Evolutionary conservation across 495 filamentous ascomycete genomes (phyloP).

Genomic region (Xylaria bambusicola): DNA sequence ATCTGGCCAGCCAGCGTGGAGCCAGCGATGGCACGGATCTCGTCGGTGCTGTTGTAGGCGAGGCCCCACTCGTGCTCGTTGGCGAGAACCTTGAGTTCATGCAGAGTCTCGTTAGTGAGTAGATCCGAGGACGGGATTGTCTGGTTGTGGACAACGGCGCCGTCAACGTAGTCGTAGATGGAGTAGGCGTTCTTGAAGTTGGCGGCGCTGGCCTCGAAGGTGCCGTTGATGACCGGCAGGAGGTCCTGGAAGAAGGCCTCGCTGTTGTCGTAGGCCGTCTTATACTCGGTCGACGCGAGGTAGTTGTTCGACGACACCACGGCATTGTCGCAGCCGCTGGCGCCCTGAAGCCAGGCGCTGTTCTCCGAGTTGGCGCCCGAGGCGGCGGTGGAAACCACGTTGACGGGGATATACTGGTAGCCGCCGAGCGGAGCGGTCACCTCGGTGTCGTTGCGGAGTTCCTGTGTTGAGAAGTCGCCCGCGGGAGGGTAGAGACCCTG

Average conservation of each 20-base stretch:
- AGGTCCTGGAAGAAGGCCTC: constrained; percentile 65
- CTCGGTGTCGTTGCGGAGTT: constrained; percentile 62
- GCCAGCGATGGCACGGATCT: constrained; percentile 53
- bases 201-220: constrained; percentile 54
- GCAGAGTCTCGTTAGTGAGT: constrained; percentile 52
- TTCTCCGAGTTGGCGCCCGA: constrained; percentile 58
- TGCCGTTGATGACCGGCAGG: constrained; percentile 60
- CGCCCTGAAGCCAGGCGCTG: constrained; percentile 61
- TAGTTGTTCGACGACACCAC: constrained; percentile 70
- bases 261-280: constrained; percentile 50
- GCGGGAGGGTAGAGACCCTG: constrained; percentile 81
- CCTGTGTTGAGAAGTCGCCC: constrained; percentile 47
- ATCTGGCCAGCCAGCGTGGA: constrained; percentile 67
- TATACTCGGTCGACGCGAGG: constrained; percentile 64
- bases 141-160: constrained; percentile 69
- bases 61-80: constrained; percentile 68
- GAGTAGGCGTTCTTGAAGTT: constrained; percentile 73
- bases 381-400: constrained; percentile 52
- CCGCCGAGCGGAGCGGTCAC: constrained; percentile 63
- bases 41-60: constrained; percentile 51
- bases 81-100: constrained; percentile 63
- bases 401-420: constrained; percentile 71
- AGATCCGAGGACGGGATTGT: constrained; percentile 53
- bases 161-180: constrained; percentile 77
- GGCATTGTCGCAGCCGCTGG: constrained; percentile 61